Conservation (phyloP, 225 moss, liverwort and hornwort genomes). For the Antitrichia curtipendula region DNA sequence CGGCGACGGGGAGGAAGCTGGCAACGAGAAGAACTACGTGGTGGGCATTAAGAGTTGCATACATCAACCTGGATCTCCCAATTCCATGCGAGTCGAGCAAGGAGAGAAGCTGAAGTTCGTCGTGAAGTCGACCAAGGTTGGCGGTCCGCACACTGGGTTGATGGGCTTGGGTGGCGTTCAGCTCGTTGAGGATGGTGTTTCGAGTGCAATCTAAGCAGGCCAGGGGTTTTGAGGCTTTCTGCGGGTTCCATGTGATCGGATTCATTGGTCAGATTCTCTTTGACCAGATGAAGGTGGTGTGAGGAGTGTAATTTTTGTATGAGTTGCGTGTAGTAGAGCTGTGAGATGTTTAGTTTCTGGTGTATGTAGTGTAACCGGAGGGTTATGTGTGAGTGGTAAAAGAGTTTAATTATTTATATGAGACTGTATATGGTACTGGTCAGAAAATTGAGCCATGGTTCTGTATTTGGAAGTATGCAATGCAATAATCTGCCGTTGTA, state of each 20-base stretch:
- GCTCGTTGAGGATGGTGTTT: background rate
- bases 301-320: background rate
- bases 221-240: too few relatives aligned
- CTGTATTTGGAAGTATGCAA: background rate
- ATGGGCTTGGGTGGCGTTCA: background rate
- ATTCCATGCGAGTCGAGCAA: background rate
- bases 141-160: slow-evolving; percentile 34
- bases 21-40: slow-evolving; percentile 28
- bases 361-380: background rate
- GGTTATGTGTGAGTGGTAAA: background rate
- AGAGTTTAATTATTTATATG: too few relatives aligned
- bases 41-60: slow-evolving; percentile 14
- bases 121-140: slow-evolving; percentile 22
- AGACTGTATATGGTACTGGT: too few relatives aligned
- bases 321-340: background rate
- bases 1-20: slow-evolving; percentile 24
- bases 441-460: background rate
- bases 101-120: slow-evolving; percentile 27
- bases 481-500: background rate
- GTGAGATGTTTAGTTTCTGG: background rate
- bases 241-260: background rate
- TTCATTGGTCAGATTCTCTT: background rate
- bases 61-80: background rate
- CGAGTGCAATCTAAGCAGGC: background rate
- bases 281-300: background rate